phyloP scores from a whole-genome alignment of 2,329 filamentous ascomycete species.

The Saccharata proteae region DNA sequence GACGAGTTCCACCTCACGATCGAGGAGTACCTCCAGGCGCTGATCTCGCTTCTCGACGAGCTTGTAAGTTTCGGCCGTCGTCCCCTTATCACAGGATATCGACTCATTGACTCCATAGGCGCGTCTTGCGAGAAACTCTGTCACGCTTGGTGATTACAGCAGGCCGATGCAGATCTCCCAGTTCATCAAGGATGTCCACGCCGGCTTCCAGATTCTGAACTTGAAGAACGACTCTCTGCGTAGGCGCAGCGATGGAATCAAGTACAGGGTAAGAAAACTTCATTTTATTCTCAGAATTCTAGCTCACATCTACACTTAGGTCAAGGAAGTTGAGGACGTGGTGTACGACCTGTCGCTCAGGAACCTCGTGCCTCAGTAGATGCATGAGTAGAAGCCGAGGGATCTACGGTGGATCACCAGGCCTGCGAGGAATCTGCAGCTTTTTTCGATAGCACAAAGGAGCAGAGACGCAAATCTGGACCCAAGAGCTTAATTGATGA shows the following conservation, averaged over 20 bases:
- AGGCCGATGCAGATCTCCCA: constrained; percentile 77
- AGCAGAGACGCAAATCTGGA: no score
- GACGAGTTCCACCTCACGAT: constrained; percentile 93
- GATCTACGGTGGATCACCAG: no score
- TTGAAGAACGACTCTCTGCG: constrained; percentile 90
- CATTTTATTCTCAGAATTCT: neutral
- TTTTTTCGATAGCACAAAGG: no score
- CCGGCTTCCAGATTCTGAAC: constrained; percentile 93
- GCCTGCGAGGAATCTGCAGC: no score
- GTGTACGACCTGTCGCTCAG: constrained; percentile 89
- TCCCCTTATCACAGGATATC: neutral
- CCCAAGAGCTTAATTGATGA: no score
- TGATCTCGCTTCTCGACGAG: constrained; percentile 83
- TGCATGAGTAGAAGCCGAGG: no score
- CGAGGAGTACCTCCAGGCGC: constrained; percentile 86
- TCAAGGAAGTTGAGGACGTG: constrained; percentile 97
- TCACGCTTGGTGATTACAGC: constrained; percentile 78
- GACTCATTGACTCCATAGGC: constrained; percentile 32
- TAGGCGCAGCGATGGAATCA: constrained; percentile 81
- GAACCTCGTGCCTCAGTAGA: constrained; percentile 61
- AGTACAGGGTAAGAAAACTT: constrained; percentile 54
- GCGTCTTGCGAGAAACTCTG: constrained; percentile 84
- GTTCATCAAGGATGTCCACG: constrained; percentile 91
- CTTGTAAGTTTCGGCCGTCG: constrained; percentile 38
- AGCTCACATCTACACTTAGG: constrained; percentile 27